phyloP scores from a whole-genome alignment of 768 basidiomycete genomes.

The Grammothele lineata region DNA sequence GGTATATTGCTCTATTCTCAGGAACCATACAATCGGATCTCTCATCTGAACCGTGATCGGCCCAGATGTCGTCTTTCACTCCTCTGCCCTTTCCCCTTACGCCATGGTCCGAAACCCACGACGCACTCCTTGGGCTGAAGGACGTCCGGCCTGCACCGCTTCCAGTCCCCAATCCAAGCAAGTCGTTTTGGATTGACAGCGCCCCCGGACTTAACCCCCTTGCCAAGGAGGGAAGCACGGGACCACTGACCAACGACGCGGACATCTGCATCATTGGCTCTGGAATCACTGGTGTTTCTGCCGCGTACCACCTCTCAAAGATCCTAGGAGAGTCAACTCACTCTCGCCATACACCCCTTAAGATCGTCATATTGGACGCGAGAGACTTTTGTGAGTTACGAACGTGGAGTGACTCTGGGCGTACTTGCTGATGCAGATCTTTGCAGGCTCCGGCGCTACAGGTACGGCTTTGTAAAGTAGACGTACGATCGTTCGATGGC shows the following conservation, averaged over 20 bases:
- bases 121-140: no score
- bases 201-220: constrained; percentile 59
- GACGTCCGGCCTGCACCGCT: constrained; percentile 22
- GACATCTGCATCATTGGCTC: constrained; percentile 80
- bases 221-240: constrained; percentile 60
- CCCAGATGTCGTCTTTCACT: no score
- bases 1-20: no score
- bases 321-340: constrained; percentile 9
- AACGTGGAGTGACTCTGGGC: no score
- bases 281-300: constrained; percentile 73
- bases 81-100: neutral
- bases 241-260: constrained; percentile 50
- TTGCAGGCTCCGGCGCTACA: constrained; percentile 65
- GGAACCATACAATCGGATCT: no score
- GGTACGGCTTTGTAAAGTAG: constrained; percentile 33
- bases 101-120: no score
- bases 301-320: constrained; percentile 67
- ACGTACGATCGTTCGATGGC: no score
- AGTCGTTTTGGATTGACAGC: constrained; percentile 65
- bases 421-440: neutral
- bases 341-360: constrained; percentile 28
- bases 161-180: constrained; percentile 62
- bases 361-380: constrained; percentile 72
- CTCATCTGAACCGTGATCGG: no score
- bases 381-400: constrained; percentile 71